Conservation (phyloP, 192 early-diverging fungal species). For the Obelidium mucronatum region DNA sequence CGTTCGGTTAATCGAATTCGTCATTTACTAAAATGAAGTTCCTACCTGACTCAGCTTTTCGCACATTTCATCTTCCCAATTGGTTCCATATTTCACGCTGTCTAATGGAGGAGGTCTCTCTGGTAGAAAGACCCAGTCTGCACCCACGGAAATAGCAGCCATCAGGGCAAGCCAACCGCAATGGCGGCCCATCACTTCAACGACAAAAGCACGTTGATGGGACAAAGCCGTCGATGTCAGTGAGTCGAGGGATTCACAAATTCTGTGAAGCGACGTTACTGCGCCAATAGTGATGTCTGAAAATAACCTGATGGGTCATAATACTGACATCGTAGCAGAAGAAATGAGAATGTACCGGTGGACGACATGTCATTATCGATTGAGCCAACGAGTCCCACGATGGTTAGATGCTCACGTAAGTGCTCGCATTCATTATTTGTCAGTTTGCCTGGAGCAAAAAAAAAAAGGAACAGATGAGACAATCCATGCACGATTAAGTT, state of each 20-base stretch:
- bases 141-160: slow-evolving; percentile 80
- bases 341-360: slow-evolving; percentile 43
- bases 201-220: slow-evolving; percentile 95
- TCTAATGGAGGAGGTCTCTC: slow-evolving; percentile 82
- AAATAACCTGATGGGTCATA: slow-evolving; percentile 29
- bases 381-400: slow-evolving; percentile 95
- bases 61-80: slow-evolving; percentile 93
- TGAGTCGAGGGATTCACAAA: slow-evolving; percentile 95
- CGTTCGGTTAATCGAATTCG: no score
- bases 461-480: background rate
- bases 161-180: slow-evolving; percentile 91
- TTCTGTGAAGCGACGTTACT: slow-evolving; percentile 89
- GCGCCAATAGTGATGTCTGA: slow-evolving; percentile 97
- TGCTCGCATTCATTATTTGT: slow-evolving; percentile 61
- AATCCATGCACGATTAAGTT: background rate
- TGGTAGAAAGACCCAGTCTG: slow-evolving; percentile 96
- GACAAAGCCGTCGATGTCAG: slow-evolving; percentile 91
- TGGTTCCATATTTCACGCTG: slow-evolving; percentile 61
- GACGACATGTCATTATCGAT: slow-evolving; percentile 92
- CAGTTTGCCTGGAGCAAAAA: slow-evolving; percentile 53
- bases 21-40: no score
- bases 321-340: background rate
- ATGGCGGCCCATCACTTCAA: slow-evolving; percentile 98
- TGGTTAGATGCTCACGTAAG: slow-evolving; percentile 76
- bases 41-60: slow-evolving; percentile 67